Evolutionary conservation across 2,329 filamentous ascomycete species (phyloP).

Genomic region (Cladosporium sp.): DNA sequence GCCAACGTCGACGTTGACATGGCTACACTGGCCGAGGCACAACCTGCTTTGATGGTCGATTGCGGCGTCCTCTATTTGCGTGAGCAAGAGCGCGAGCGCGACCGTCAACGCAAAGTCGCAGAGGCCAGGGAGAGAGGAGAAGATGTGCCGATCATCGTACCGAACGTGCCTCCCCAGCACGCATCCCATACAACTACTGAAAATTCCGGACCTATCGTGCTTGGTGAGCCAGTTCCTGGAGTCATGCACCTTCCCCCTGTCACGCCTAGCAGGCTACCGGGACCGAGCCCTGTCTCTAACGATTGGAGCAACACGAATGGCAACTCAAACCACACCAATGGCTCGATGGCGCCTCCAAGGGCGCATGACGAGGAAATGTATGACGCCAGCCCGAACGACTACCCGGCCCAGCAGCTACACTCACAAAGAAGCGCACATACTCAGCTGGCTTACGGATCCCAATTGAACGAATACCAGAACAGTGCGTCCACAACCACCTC

Average conservation of each 20-base stretch:
- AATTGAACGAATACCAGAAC: constrained; percentile 64
- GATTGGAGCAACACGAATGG: constrained; percentile 44
- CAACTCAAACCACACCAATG: constrained; percentile 36
- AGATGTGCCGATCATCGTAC: constrained; percentile 36
- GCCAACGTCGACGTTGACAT: constrained; percentile 95
- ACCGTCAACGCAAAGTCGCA: constrained; percentile 42
- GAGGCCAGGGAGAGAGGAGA: constrained; percentile 61
- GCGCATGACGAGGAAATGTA: constrained; percentile 42
- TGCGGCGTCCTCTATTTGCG: constrained; percentile 78
- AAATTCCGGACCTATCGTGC: constrained; percentile 42
- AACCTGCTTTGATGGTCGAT: constrained; percentile 60
- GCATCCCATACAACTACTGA: constrained; percentile 40
- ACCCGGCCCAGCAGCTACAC: constrained; percentile 28
- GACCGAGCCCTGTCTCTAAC: constrained; percentile 56
- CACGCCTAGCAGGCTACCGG: constrained; percentile 51
- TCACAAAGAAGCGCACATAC: constrained; percentile 62
- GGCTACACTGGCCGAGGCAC: constrained; percentile 62
- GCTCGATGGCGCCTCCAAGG: constrained; percentile 36
- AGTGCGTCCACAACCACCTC: constrained; percentile 84
- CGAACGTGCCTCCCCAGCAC: constrained; percentile 37
- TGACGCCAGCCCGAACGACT: constrained; percentile 33
- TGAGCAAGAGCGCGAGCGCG: constrained; percentile 60
- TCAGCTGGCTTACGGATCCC: constrained; percentile 54
- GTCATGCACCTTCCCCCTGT: constrained; percentile 39
- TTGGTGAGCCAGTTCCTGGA: constrained; percentile 62